These are phyloP conservation scores for Boletus hoseneyae DNA, from an alignment of 1,284 basidiomycete genomes.

Conservation along the genomic window DNA sequence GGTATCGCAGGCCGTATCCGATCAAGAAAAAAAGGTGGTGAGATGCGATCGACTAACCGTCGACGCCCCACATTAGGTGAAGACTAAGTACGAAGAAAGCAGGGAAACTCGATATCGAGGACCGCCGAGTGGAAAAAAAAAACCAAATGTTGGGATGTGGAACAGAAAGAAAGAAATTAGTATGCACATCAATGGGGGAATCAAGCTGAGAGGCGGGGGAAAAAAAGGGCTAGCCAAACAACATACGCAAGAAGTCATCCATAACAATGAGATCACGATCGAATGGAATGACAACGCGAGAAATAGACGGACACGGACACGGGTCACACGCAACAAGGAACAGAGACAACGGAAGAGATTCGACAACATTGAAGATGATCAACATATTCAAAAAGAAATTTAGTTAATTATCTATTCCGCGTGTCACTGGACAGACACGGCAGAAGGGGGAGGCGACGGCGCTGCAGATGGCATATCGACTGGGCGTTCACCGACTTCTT, in stretches of 20 bases:
- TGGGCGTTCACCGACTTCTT: constrained; percentile 21
- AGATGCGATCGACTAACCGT: constrained; percentile 14
- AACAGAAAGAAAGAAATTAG: constrained; percentile 8
- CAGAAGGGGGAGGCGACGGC: constrained; percentile 31
- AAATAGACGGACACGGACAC: constrained; percentile 5
- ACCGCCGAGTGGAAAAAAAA: constrained; percentile 4
- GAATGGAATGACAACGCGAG: constrained; percentile 10
- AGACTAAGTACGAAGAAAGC: constrained; percentile 19
- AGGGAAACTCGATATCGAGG: constrained; percentile 13
- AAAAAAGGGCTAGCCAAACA: constrained; percentile 17
- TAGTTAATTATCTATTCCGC: constrained; percentile 31
- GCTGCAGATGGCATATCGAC: constrained; percentile 29
- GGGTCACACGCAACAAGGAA: constrained; percentile 16
- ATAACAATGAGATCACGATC: constrained; percentile 8
- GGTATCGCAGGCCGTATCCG: constrained; percentile 34
- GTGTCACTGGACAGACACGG: constrained; percentile 28
- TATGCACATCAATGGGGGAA: constrained; percentile 25
- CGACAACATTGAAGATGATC: constrained; percentile 32
- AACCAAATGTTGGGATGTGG: neutral
- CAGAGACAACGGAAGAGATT: neutral
- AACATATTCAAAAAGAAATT: constrained; percentile 32
- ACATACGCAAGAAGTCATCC: constrained; percentile 21
- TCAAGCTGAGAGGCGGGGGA: neutral
- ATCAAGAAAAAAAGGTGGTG: constrained; percentile 21
- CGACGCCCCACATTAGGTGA: constrained; percentile 23